A percentile compares a stretch with the other conserved stretches of the same genome.
Evolutionary conservation across 2,329 filamentous ascomycete species (phyloP).

Genomic region (Diaporthe capsici): DNA sequence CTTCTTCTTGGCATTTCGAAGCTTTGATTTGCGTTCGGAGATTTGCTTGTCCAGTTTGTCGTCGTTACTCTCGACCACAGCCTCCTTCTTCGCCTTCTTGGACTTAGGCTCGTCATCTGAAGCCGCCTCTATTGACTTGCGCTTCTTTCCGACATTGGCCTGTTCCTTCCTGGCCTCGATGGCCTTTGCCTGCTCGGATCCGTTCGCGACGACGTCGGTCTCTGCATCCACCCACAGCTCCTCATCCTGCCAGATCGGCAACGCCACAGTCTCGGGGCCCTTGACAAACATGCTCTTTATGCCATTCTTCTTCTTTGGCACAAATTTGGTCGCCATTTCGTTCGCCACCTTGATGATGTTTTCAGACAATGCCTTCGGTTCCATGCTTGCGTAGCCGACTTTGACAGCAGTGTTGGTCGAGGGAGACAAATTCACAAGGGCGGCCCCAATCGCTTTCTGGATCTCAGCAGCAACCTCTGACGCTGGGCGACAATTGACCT

Average conservation of each 20-base stretch:
- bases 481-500: constrained; percentile 66
- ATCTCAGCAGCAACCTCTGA: constrained; percentile 84
- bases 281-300: constrained; percentile 91
- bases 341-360: constrained; percentile 83
- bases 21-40: constrained; percentile 68
- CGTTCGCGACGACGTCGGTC: constrained; percentile 76
- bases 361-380: constrained; percentile 80
- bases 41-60: constrained; percentile 71
- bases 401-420: constrained; percentile 85
- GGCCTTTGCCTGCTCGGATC: constrained; percentile 63
- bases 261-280: constrained; percentile 85
- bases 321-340: constrained; percentile 81
- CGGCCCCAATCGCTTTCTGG: constrained; percentile 80
- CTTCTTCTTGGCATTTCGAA: constrained; percentile 72
- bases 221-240: constrained; percentile 89
- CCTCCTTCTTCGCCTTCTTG: constrained; percentile 46
- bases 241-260: constrained; percentile 95
- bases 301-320: constrained; percentile 90
- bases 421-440: constrained; percentile 84
- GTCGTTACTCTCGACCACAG: constrained; percentile 61
- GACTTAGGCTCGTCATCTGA: constrained; percentile 46
- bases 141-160: constrained; percentile 76
- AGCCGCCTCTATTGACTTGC: constrained; percentile 62
- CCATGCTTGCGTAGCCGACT: constrained; percentile 82
- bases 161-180: constrained; percentile 59